Base-by-base conservation (phyloP, 139 green algal species). In the Chlamydomonas sp. region DNA sequence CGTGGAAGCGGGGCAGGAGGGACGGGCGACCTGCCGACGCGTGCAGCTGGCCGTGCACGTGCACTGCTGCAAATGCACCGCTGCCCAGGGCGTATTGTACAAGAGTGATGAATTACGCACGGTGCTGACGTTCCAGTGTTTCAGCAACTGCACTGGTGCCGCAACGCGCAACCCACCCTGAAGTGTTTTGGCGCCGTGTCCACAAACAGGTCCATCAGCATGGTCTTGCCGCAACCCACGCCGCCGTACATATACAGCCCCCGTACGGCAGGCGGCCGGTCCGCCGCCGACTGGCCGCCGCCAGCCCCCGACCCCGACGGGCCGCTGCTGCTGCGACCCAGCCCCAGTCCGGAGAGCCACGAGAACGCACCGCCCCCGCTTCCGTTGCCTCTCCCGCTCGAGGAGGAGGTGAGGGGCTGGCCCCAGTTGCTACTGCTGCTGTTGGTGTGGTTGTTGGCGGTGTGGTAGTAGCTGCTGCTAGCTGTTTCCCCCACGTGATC, bases 201-300 rank as follows among this genome's bases (percentile, higher is more conserved):
- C 0, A 94, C 96, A 68, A 99, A 97, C 73, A 99, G 49, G 87
- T 99, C 98, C 98, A 99, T 99, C 5, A 99, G 91, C 95, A 99
- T 99, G 1, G 98, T 99, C 94, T 99, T 99, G 71, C 98, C 98
- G 18, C 92, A 93, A 1, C 97, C 97, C 75, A 99, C 97, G 9
- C 97, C 97, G 7, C 97, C 97, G 87, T 96, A 97, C 93, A 99
- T 97, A 94, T 99, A 99, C 78, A 99, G 90, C 2, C 97, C 97
- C 20, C 82, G 66, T 72, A 88, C 71, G 10, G 75, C 18, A 9
- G 64, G 16, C 69, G 60, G 49, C 63, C 63, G 6, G 63, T 80
- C 61, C 58, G 79, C 71, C 5, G 79, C 58, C 58, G 59, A 61
- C n/a, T 78, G 66, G 62, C 15, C 18, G 6, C 20, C 49, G 15